Percentiles rank a stretch among this genome's conserved stretches.
phyloP scores from a whole-genome alignment of 768 basidiomycete genomes.

The Boletus patriciae region DNA sequence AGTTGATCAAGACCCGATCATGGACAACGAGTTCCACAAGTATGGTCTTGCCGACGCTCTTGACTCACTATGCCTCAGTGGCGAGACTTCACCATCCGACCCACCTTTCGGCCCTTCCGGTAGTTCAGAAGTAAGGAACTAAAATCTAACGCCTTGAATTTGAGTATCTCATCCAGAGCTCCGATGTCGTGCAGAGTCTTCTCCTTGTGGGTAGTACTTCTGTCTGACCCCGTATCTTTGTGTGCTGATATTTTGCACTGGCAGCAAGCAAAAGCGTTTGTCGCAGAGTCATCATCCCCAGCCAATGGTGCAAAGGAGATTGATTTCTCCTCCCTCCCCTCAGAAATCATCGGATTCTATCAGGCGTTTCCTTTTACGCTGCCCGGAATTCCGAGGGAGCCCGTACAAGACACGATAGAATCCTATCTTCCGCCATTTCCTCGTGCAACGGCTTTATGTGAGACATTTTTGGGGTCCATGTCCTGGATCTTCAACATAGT shows the following conservation, averaged over 20 bases:
- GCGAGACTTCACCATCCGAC: constrained; percentile 27
- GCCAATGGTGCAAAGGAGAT: constrained; percentile 35
- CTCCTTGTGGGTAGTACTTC: constrained; percentile 39
- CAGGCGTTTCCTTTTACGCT: constrained; percentile 48
- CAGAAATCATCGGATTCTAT: constrained; percentile 44
- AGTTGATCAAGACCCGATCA: background rate
- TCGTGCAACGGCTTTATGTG: constrained; percentile 43
- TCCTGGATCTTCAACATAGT: constrained; percentile 54
- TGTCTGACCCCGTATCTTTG: background rate
- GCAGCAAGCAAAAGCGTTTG: constrained; percentile 12
- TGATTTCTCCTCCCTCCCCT: constrained; percentile 45
- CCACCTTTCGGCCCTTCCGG: constrained; percentile 47
- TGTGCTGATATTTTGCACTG: background rate
- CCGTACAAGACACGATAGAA: constrained; percentile 44
- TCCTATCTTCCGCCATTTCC: constrained; percentile 45
- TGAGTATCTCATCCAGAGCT: constrained; percentile 2
- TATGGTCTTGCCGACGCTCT: constrained; percentile 36
- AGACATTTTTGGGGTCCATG: constrained; percentile 48
- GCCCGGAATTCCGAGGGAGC: constrained; percentile 31
- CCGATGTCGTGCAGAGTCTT: constrained; percentile 35
- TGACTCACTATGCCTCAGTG: constrained; percentile 45
- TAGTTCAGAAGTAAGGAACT: constrained; percentile 46
- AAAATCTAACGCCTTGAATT: background rate
- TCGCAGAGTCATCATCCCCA: constrained; percentile 3
- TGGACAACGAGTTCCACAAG: constrained; percentile 7